Percentiles rank a stretch among this genome's conserved stretches.
These are phyloP conservation scores for Niebla homalea DNA, from an alignment of 495 filamentous ascomycete species.

Conservation along the genomic window DNA sequence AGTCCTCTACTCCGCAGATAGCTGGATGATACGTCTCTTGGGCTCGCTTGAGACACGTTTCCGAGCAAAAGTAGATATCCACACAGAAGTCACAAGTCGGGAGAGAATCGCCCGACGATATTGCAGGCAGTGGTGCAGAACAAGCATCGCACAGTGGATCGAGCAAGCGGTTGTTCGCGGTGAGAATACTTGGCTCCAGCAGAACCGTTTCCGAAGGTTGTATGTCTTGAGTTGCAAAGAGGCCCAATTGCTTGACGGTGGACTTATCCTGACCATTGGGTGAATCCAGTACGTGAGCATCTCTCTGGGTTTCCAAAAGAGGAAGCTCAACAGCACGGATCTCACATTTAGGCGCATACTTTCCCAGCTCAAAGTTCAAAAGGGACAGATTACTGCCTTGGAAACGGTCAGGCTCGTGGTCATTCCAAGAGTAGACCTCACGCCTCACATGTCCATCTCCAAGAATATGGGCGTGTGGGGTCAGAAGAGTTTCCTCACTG, in stretches of 20 bases:
- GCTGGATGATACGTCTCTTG: constrained; percentile 67
- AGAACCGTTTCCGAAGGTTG: constrained; percentile 63
- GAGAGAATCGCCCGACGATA: constrained; percentile 32
- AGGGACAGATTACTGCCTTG: constrained; percentile 48
- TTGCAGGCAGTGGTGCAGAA: constrained; percentile 54
- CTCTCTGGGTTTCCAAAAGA: constrained; percentile 35
- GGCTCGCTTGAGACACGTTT: constrained; percentile 57
- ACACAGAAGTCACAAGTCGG: constrained; percentile 61
- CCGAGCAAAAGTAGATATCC: constrained; percentile 77
- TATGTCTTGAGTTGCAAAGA: constrained; percentile 79
- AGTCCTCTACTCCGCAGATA: constrained; percentile 64
- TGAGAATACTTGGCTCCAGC: constrained; percentile 63
- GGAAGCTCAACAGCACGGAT: constrained; percentile 63
- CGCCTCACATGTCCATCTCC: constrained; percentile 39
- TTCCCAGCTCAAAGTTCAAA: constrained; percentile 51
- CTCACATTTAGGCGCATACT: constrained; percentile 53
- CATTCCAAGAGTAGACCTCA: constrained; percentile 91
- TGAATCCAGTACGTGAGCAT: constrained; percentile 13
- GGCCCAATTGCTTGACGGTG: constrained; percentile 63
- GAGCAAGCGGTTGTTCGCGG: constrained; percentile 68
- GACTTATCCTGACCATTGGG: constrained; percentile 27
- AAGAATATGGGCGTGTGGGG: too few relatives aligned
- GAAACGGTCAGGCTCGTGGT: constrained; percentile 74
- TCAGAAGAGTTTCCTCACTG: neutral
- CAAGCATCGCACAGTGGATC: constrained; percentile 78